A percentile compares a stretch with the other conserved stretches of the same genome.
Evolutionary conservation across 768 basidiomycete species (phyloP).

Genomic region (Kwoniella europaea): DNA sequence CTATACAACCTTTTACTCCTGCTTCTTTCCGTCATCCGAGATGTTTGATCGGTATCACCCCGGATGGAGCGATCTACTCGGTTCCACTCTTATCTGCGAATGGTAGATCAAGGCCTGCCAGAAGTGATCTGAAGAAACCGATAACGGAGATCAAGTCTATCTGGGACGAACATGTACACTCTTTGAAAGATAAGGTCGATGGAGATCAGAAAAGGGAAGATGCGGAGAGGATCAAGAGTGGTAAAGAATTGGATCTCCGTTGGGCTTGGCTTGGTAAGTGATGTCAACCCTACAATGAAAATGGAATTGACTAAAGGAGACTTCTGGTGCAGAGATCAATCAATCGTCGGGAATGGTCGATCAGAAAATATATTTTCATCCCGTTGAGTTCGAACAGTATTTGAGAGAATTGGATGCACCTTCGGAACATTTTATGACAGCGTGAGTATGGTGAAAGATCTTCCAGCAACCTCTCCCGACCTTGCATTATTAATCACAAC

Average conservation of each 20-base stretch:
- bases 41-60: constrained; percentile 5
- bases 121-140: not conserved
- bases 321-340: constrained; percentile 18
- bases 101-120: not conserved
- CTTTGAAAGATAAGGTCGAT: not conserved
- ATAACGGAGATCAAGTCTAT: constrained; percentile 3
- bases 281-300: too few relatives aligned
- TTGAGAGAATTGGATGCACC: constrained; percentile 46
- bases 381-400: constrained; percentile 23
- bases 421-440: constrained; percentile 41
- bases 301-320: too few relatives aligned
- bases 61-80: constrained; percentile 17
- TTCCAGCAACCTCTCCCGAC: too few relatives aligned
- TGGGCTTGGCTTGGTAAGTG: constrained; percentile 47
- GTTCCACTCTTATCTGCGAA: constrained; percentile 5
- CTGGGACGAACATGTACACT: constrained; percentile 21
- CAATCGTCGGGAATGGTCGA: not conserved
- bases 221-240: constrained; percentile 16
- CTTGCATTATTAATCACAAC: not conserved
- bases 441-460: constrained; percentile 22
- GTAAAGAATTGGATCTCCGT: constrained; percentile 19
- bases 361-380: constrained; percentile 12
- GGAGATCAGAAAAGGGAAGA: constrained; percentile 1
- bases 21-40: constrained; percentile 2
- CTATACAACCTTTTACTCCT: constrained; percentile 14